Conservation (phyloP, 768 basidiomycete species). For the Boletales sp. region DNA sequence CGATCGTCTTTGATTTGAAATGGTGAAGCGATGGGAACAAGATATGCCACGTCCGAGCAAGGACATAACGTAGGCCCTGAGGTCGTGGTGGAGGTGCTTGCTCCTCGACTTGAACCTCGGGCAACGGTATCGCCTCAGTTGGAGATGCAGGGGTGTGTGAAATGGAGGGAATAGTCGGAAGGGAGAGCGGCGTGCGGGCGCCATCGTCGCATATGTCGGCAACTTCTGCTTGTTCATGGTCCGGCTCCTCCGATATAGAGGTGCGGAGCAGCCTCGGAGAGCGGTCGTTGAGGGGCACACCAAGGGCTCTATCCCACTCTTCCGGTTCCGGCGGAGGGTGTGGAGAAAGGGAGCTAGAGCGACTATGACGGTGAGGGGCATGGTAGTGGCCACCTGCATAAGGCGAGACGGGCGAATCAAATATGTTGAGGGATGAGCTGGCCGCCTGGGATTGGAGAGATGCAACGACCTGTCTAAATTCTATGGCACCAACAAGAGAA, state of each 20-base stretch:
- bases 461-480: constrained; percentile 89
- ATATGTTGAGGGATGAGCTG: constrained; percentile 53
- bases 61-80: constrained; percentile 33
- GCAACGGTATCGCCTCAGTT: constrained; percentile 36
- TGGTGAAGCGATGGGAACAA: constrained; percentile 84
- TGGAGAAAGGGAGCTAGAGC: constrained; percentile 32
- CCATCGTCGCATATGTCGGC: constrained; percentile 7
- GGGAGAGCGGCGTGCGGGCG: constrained; percentile 17
- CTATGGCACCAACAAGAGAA: constrained; percentile 91
- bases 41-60: constrained; percentile 49
- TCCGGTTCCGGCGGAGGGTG: constrained; percentile 30
- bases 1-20: constrained; percentile 64
- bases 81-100: constrained; percentile 39
- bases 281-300: constrained; percentile 51
- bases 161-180: constrained; percentile 49
- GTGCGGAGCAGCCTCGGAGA: constrained; percentile 34
- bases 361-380: constrained; percentile 28
- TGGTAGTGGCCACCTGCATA: constrained; percentile 78
- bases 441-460: constrained; percentile 71
- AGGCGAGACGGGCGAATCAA: constrained; percentile 66
- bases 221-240: constrained; percentile 6
- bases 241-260: constrained; percentile 20
- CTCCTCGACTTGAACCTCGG: constrained; percentile 38
- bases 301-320: constrained; percentile 51
- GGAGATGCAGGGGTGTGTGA: constrained; percentile 50